Conservation (phyloP, 495 filamentous ascomycete genomes). For the Daldinia concentrica region DNA sequence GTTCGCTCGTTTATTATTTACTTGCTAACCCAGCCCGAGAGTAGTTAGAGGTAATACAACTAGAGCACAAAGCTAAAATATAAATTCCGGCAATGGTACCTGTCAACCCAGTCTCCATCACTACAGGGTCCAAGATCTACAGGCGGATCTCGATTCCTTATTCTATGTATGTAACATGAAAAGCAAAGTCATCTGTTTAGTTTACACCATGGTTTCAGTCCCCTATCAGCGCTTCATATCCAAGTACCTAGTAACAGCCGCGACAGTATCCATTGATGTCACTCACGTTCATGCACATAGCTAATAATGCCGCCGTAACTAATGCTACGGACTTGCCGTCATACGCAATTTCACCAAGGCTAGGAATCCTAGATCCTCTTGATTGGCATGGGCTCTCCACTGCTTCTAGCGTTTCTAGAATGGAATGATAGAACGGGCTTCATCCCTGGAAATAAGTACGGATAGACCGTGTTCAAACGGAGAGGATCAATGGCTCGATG, state of each 20-base stretch:
- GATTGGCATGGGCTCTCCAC: conserved; percentile 11
- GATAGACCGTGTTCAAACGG: conserved; percentile 15
- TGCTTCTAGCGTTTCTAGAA: conserved; percentile 44
- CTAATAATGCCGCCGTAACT: neutral
- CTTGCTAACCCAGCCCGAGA: neutral
- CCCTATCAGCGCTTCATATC: neutral
- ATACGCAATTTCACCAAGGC: conserved; percentile 24
- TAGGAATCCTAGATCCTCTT: conserved; percentile 13
- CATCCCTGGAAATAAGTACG: conserved; percentile 32
- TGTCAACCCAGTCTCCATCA: neutral
- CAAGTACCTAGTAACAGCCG: neutral
- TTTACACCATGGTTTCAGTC: neutral
- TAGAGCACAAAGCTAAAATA: neutral
- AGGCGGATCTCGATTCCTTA: neutral
- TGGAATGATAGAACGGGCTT: conserved; percentile 9
- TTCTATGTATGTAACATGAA: neutral
- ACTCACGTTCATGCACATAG: neutral
- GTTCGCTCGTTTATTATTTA: neutral
- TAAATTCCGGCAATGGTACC: neutral
- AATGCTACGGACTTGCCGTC: conserved; percentile 31
- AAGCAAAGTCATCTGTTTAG: neutral
- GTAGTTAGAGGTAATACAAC: neutral
- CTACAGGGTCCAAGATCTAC: neutral
- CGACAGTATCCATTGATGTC: neutral
- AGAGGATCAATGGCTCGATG: conserved; percentile 23